phyloP scores from a whole-genome alignment of 495 filamentous ascomycete species.

The Penicillium herquei region DNA sequence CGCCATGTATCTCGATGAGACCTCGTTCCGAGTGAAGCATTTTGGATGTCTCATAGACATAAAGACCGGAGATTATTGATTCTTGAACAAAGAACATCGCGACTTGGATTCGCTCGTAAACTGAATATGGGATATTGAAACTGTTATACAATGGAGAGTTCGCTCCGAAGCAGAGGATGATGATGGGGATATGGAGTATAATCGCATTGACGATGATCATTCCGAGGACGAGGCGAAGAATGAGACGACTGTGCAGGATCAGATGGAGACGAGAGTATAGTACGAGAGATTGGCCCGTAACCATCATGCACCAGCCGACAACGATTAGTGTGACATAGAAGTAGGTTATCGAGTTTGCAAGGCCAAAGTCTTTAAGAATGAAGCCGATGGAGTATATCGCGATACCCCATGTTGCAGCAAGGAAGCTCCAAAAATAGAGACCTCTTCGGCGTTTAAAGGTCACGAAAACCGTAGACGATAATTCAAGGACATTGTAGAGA shows the following conservation, averaged over 20 bases:
- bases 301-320: constrained; percentile 6
- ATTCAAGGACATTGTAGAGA: neutral
- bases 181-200: constrained; percentile 36
- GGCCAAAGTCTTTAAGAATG: neutral
- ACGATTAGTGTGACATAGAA: constrained; percentile 6
- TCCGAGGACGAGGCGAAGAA: constrained; percentile 23
- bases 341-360: constrained; percentile 3
- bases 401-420: neutral
- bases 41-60: constrained; percentile 36
- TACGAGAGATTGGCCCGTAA: constrained; percentile 28
- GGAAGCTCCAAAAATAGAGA: neutral
- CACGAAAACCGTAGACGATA: neutral
- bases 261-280: constrained; percentile 33
- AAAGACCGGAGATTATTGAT: constrained; percentile 32
- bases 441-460: neutral
- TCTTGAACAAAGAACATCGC: constrained; percentile 42
- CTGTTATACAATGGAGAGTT: constrained; percentile 12
- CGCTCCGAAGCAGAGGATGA: constrained; percentile 32
- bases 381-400: neutral
- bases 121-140: constrained; percentile 31
- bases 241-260: constrained; percentile 25
- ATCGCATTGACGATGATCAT: constrained; percentile 37
- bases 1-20: neutral
- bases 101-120: constrained; percentile 35
- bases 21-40: constrained; percentile 20